These are phyloP conservation scores for Macrolepiota fuliginosa DNA, from an alignment of 768 basidiomycete genomes.

Conservation along the genomic window DNA sequence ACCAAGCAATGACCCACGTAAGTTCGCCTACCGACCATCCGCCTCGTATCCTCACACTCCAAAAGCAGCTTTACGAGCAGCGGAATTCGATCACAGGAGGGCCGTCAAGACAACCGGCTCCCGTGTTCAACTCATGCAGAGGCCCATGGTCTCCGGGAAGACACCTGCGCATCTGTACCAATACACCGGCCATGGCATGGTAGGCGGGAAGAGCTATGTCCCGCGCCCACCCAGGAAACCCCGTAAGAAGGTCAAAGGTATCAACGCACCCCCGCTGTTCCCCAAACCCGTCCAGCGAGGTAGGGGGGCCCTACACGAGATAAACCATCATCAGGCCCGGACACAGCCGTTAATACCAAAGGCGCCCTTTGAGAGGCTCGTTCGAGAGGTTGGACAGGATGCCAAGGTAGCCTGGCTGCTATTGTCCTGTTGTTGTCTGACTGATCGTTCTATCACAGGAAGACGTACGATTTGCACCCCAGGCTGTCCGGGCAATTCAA, in stretches of 20 bases:
- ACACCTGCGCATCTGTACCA: background rate
- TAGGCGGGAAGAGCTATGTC: background rate
- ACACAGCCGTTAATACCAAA: constrained; percentile 86
- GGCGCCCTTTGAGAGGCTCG: constrained; percentile 87
- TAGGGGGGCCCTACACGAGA: constrained; percentile 89
- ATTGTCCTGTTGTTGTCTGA: background rate
- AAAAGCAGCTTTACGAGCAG: no score
- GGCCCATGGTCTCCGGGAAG: background rate
- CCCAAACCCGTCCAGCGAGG: constrained; percentile 41
- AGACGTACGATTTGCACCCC: constrained; percentile 87
- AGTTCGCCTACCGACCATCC: no score
- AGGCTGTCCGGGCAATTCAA: constrained; percentile 83
- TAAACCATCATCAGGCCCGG: constrained; percentile 85
- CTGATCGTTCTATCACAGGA: constrained; percentile 38
- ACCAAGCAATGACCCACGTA: no score
- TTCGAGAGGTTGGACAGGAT: constrained; percentile 89
- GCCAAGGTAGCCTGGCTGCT: constrained; percentile 60
- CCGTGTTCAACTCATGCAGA: background rate
- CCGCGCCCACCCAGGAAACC: background rate
- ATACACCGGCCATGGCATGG: background rate
- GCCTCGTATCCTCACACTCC: no score
- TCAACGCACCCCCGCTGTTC: background rate
- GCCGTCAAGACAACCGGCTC: background rate
- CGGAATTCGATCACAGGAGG: no score
- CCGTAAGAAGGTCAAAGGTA: background rate